A percentile compares a stretch with the other conserved stretches of the same genome.
phyloP scores from a whole-genome alignment of 495 filamentous ascomycete genomes.

The Alectoria sarmentosa region DNA sequence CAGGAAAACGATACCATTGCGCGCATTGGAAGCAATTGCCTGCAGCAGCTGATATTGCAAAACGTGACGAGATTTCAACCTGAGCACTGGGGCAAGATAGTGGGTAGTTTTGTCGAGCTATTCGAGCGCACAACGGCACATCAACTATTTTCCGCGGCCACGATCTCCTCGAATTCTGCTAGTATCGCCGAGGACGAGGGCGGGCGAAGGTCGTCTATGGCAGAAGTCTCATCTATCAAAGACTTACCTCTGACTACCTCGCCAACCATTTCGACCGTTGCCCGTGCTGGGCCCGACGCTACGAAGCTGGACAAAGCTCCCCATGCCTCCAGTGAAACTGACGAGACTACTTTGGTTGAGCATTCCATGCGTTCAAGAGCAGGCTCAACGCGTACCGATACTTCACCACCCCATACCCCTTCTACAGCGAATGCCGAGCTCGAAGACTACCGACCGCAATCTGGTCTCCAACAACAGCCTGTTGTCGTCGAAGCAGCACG shows the following conservation, averaged over 20 bases:
- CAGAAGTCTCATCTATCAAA: conserved; percentile 21
- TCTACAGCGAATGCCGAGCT: conserved; percentile 45
- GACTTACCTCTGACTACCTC: conserved; percentile 31
- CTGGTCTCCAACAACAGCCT: conserved; percentile 71
- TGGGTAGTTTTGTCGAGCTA: conserved; percentile 88
- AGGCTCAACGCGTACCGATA: conserved; percentile 16
- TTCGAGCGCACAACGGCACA: conserved; percentile 92
- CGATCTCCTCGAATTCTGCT: conserved; percentile 41
- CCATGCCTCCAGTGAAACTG: conserved; percentile 22
- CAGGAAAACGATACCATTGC: conserved; percentile 99
- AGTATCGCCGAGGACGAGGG: conserved; percentile 24
- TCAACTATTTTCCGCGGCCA: conserved; percentile 84
- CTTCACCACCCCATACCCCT: conserved; percentile 16
- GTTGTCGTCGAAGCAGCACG: conserved; percentile 86
- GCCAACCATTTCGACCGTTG: conserved; percentile 22
- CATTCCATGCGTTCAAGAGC: conserved; percentile 6
- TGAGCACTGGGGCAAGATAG: conserved; percentile 88
- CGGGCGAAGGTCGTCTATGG: conserved; percentile 15
- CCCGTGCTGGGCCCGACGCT: conserved; percentile 24
- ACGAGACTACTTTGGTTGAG: conserved; percentile 25
- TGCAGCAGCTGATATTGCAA: conserved; percentile 92
- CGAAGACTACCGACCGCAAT: conserved; percentile 81
- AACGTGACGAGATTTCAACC: conserved; percentile 85
- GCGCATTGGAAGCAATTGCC: conserved; percentile 92
- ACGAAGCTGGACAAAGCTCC: conserved; percentile 29